Conservation (phyloP, 2,329 filamentous ascomycete genomes). For the Akanthomyces dipterigenus region DNA sequence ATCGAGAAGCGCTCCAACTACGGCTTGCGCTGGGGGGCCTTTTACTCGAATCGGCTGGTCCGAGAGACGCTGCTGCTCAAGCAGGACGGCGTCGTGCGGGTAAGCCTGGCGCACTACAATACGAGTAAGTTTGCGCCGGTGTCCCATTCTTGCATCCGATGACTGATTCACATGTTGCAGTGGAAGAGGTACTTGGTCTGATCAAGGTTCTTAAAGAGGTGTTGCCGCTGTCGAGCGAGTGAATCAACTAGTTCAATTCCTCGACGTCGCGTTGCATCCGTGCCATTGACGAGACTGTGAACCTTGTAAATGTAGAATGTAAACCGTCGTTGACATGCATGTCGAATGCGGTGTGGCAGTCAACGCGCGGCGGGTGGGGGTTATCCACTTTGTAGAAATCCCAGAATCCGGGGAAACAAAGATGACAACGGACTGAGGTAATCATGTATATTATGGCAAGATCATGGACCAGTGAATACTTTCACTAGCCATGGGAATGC, state of each 20-base stretch:
- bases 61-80: slow-evolving; percentile 52
- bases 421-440: background rate
- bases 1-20: slow-evolving; percentile 53
- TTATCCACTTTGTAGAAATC: too few species aligned
- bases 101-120: slow-evolving; percentile 71
- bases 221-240: background rate
- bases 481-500: background rate
- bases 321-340: background rate
- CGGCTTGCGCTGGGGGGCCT: slow-evolving; percentile 60
- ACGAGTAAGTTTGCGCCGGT: slow-evolving; percentile 41
- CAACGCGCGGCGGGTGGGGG: background rate
- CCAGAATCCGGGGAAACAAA: background rate
- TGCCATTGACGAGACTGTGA: background rate
- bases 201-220: slow-evolving; percentile 7
- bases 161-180: slow-evolving; percentile 13
- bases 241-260: background rate
- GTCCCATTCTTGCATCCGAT: background rate
- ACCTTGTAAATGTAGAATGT: background rate
- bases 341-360: background rate
- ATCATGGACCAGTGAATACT: background rate
- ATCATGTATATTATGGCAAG: background rate
- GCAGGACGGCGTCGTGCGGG: slow-evolving; percentile 55
- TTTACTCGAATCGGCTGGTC: slow-evolving; percentile 60
- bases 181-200: slow-evolving; percentile 10
- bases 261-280: background rate